Base-by-base conservation (phyloP, 306 rosid genomes). In the Amphicarpaea edgeworthii region DNA sequence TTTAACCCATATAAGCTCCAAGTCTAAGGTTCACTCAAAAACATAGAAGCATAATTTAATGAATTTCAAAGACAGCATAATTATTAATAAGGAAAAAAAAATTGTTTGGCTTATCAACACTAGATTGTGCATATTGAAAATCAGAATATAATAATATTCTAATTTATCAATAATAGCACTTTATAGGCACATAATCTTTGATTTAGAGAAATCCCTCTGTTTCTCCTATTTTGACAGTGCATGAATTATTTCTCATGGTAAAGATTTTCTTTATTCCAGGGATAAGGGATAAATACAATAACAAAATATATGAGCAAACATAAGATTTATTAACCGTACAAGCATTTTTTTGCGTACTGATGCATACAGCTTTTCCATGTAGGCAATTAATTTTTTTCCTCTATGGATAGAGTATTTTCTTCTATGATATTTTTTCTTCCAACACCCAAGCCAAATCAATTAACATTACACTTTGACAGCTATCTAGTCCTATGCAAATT, bases 71-170 rank as follows among this genome's bases (percentile, higher is more conserved):
- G 32, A 17, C 62, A 62, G 20, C 9, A 68, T 12, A 38, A 15
- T 30, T 30, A 47, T 28, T 41, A 42, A 30, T 72, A 72, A 78
- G 45, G 14, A 15, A 4, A 5, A 14, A 42, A 30, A 17, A 43
- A n/a, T n/a, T 55, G 0, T 30, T 30, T 38, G 78, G 70, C 69
- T 59, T 77, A 49, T 58, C 47, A 77, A 68, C 34, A 32, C 70
- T 45, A 67, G 34, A 51, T 45, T 23, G 64, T 63, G 28, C 75
- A 30, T 30, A 2, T 30, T 24, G 28, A 24, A 24, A 24, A 24
- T 24, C 28, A 24, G 28, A 24, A 24, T 24, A 24, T 24, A 24
- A 24, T 24, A 24, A n/a, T n/a, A n/a, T 24, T 24, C 28, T 24
- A 3, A 24, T 24, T 24, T 24, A 24, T 24, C 3, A 24, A 24